These are phyloP conservation scores for Psilocybe subaeruginosa DNA, from an alignment of 768 basidiomycete genomes.

Conservation along the genomic window DNA sequence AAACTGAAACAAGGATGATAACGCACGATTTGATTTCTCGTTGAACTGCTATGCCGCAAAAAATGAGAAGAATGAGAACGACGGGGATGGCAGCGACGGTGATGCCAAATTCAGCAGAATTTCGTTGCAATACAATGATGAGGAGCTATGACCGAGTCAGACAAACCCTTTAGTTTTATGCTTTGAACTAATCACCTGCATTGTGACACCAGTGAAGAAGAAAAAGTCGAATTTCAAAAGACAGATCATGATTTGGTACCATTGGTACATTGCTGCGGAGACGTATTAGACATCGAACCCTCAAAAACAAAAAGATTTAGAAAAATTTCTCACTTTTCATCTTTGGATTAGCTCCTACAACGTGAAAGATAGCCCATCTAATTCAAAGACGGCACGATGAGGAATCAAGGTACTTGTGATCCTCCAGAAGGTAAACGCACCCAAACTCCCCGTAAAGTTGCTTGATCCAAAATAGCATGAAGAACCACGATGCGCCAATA, in stretches of 20 bases:
- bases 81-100: slow-evolving; percentile 86
- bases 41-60: slow-evolving; percentile 72
- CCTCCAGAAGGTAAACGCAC: slow-evolving; percentile 42
- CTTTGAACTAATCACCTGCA: slow-evolving; percentile 58
- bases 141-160: slow-evolving; percentile 55
- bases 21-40: slow-evolving; percentile 79
- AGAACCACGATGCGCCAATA: slow-evolving; percentile 67
- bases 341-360: slow-evolving; percentile 83
- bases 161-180: not conserved
- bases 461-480: slow-evolving; percentile 69
- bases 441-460: slow-evolving; percentile 83
- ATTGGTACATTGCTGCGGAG: slow-evolving; percentile 80
- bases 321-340: slow-evolving; percentile 68
- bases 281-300: slow-evolving; percentile 14
- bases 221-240: slow-evolving; percentile 92
- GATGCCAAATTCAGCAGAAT: slow-evolving; percentile 78
- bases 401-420: not conserved
- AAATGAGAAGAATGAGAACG: slow-evolving; percentile 65
- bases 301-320: not conserved
- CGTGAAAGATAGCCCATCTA: slow-evolving; percentile 91
- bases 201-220: slow-evolving; percentile 84
- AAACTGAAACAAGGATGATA: not conserved
- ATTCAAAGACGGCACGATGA: slow-evolving; percentile 4
- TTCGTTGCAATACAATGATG: slow-evolving; percentile 67
- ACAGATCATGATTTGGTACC: slow-evolving; percentile 86